phyloP scores from a whole-genome alignment of 495 filamentous ascomycete species.

The Terfezia claveryi region DNA sequence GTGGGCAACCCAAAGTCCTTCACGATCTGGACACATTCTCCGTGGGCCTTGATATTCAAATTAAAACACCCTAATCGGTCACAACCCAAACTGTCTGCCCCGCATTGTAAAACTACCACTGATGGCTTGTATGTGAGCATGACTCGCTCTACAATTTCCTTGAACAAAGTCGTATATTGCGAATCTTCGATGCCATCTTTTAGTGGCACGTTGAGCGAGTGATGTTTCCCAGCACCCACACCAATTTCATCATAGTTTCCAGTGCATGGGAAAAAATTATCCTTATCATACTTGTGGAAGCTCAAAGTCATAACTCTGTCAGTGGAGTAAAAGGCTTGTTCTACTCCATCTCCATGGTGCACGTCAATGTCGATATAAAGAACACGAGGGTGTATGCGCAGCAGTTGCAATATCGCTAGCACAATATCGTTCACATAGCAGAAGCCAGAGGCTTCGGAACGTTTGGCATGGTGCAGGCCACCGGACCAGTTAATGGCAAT shows the following conservation, averaged over 20 bases:
- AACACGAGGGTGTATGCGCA: constrained; percentile 79
- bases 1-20: constrained; percentile 58
- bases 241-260: constrained; percentile 90
- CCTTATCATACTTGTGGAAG: constrained; percentile 78
- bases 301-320: constrained; percentile 96
- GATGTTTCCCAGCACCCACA: constrained; percentile 78
- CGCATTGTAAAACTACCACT: constrained; percentile 89
- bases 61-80: constrained; percentile 92
- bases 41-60: constrained; percentile 82
- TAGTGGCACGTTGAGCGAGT: constrained; percentile 89
- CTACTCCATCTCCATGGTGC: constrained; percentile 92
- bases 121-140: constrained; percentile 56
- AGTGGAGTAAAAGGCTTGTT: constrained; percentile 94
- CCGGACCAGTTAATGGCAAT: constrained; percentile 97
- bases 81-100: constrained; percentile 82
- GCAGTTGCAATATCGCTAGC: constrained; percentile 83
- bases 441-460: constrained; percentile 89
- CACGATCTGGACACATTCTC: constrained; percentile 68
- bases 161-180: constrained; percentile 68
- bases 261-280: constrained; percentile 95
- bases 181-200: constrained; percentile 92
- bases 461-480: constrained; percentile 91
- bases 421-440: constrained; percentile 99
- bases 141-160: constrained; percentile 52
- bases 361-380: constrained; percentile 98